These are phyloP conservation scores for Cutaneotrichosporon spelunceum DNA, from an alignment of 1,284 basidiomycete genomes.

Conservation along the genomic window DNA sequence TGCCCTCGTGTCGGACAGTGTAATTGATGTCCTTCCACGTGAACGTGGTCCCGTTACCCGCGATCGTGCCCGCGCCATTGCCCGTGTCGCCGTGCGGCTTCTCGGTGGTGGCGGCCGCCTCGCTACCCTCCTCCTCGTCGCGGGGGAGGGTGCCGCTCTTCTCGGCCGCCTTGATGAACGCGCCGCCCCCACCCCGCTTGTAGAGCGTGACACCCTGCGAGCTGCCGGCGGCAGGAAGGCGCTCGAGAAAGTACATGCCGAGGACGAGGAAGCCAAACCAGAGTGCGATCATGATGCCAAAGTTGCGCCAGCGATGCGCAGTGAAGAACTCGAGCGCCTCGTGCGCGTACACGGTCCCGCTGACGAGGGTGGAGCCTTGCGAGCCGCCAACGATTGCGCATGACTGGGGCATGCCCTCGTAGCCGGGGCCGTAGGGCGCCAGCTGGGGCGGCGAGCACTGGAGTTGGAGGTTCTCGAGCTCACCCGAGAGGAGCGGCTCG, in stretches of 20 bases:
- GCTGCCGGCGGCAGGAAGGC: slow-evolving; percentile 38
- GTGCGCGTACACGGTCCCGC: slow-evolving; percentile 43
- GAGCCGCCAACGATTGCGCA: slow-evolving; percentile 51
- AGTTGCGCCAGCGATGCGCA: slow-evolving; percentile 53
- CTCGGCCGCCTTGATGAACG: slow-evolving; percentile 24
- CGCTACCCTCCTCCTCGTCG: slow-evolving; percentile 29
- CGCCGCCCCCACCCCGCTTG: slow-evolving; percentile 29
- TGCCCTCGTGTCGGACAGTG: slow-evolving; percentile 49
- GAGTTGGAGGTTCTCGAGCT: slow-evolving; percentile 50
- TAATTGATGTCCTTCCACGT: slow-evolving; percentile 55
- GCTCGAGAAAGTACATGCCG: slow-evolving; percentile 25
- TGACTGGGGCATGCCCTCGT: slow-evolving; percentile 28
- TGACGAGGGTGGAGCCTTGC: slow-evolving; percentile 10
- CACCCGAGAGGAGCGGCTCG: slow-evolving; percentile 48
- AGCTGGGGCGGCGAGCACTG: slow-evolving; percentile 49
- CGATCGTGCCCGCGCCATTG: not conserved
- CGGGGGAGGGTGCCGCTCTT: slow-evolving; percentile 25
- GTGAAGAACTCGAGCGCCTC: slow-evolving; percentile 48
- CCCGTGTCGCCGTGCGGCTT: slow-evolving; percentile 11
- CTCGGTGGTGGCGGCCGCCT: slow-evolving; percentile 9
- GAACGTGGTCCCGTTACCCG: slow-evolving; percentile 31
- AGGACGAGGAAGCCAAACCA: slow-evolving; percentile 33
- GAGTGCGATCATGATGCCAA: slow-evolving; percentile 52
- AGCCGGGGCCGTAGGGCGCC: slow-evolving; percentile 49
- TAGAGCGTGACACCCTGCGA: slow-evolving; percentile 40